These are phyloP conservation scores for Xerocomus nothofagi DNA, from an alignment of 1,284 basidiomycete species.

Conservation along the genomic window DNA sequence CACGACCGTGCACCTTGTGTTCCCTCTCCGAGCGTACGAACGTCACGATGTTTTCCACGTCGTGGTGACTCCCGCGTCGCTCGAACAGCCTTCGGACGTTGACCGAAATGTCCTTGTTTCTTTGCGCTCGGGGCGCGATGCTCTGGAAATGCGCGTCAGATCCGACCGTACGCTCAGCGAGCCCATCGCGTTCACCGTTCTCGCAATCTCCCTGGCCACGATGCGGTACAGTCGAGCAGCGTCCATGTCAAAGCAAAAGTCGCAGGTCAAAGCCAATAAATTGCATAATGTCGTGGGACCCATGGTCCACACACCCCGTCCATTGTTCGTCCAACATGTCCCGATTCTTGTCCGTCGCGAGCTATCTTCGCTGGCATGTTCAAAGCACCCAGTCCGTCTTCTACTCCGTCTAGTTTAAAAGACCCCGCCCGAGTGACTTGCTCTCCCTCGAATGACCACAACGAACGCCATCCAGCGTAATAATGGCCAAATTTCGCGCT, in stretches of 20 bases:
- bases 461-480: neutral
- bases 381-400: conserved; percentile 19
- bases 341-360: conserved; percentile 5
- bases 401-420: conserved; percentile 21
- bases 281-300: conserved; percentile 19
- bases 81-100: conserved; percentile 65
- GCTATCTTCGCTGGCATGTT: conserved; percentile 6
- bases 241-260: conserved; percentile 30
- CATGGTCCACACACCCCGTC: conserved; percentile 14
- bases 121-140: conserved; percentile 46
- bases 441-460: neutral
- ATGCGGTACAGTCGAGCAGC: conserved; percentile 39
- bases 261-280: conserved; percentile 13
- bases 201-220: conserved; percentile 45
- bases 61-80: conserved; percentile 38
- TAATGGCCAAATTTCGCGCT: conserved; percentile 22
- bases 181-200: conserved; percentile 35
- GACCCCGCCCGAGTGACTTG: neutral
- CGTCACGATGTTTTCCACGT: conserved; percentile 64
- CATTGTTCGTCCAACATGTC: conserved; percentile 26
- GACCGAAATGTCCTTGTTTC: conserved; percentile 46
- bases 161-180: neutral
- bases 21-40: conserved; percentile 72
- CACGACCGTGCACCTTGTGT: conserved; percentile 42
- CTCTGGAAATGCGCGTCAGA: conserved; percentile 15